Base-by-base conservation (phyloP, 441 rosid species). In the Capsella rubella region DNA sequence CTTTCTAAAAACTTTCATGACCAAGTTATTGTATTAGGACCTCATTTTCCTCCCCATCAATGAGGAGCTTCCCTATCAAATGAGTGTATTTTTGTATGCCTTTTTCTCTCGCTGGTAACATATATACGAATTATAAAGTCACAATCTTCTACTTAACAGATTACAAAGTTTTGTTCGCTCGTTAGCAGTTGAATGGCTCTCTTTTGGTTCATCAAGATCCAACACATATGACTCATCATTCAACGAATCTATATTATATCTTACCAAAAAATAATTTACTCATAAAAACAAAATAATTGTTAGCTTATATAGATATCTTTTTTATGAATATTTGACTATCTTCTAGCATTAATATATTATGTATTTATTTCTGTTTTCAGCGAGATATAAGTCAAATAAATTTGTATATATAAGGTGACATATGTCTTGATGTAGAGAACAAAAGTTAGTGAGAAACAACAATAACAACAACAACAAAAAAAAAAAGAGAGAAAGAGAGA, bases 371-470 rank as follows among this genome's bases (percentile, higher is more conserved):
- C 27, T 27, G 0, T 5, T 8, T 12, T 54, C n/a, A 10, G 18
- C 3, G 0, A 1, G 29, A 28, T 29, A 2, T 8, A 1, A 21
- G 25, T 21, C 59, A 54, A 3, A 54, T 15, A 10, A 0, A 29
- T 7, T 12, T 53, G 16, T 53, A 53, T 28, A 3, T 54, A 29
- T 29, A 29, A 54, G 16, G 59, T 29, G 37, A 54, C 6, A 5
- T 54, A 54, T 54, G 59, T 54, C 29, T 54, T 54, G 37, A 29
- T 3, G 59, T 54, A 8, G 21, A 54, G 3, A 54, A 29, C 18
- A 29, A 29, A 1, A 54, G 12, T 54, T 54, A 21, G 39, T 54
- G 59, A 54, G 21, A 21, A 1, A 21, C 25, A 21, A 21, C 25
- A 21, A 21, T 21, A 2, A 21, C 25, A 21, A 21, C 25, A 21